A percentile compares a stretch with the other conserved stretches of the same genome.
Conservation (phyloP, 257 asterid species). For the Lantana camara region DNA sequence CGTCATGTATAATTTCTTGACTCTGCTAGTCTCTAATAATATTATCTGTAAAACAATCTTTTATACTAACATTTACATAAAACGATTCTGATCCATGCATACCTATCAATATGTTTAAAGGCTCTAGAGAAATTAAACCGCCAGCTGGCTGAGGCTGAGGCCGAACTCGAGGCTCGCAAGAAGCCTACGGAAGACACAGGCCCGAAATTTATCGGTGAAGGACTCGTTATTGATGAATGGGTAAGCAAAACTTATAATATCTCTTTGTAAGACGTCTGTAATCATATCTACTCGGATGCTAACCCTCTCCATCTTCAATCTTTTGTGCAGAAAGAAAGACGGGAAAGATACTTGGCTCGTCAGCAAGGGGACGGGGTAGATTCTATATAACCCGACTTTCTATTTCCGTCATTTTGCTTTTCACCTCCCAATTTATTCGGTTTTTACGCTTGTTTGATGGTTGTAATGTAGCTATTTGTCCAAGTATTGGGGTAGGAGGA, state of each 20-base stretch:
- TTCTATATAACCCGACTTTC: constrained; percentile 37
- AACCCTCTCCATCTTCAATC: not conserved
- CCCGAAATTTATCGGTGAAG: constrained; percentile 68
- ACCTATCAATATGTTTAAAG: constrained; percentile 28
- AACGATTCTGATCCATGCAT: not conserved
- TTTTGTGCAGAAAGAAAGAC: constrained; percentile 58
- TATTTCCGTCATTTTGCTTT: constrained; percentile 12
- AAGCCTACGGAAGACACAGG: constrained; percentile 65
- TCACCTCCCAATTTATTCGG: not conserved
- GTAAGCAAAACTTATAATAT: not conserved
- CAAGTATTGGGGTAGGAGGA: too few species aligned
- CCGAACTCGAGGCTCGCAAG: constrained; percentile 69
- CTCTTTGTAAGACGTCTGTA: not conserved
- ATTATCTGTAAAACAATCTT: too few species aligned
- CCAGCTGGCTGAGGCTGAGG: constrained; percentile 71
- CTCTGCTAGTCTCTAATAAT: too few species aligned
- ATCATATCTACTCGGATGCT: not conserved
- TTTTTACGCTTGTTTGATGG: not conserved
- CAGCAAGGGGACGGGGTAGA: constrained; percentile 63
- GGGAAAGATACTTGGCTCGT: constrained; percentile 71
- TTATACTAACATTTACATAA: too few species aligned
- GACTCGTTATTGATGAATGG: constrained; percentile 46
- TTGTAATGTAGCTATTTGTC: constrained; percentile 16
- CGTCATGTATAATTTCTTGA: too few species aligned
- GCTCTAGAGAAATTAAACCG: constrained; percentile 60